These are phyloP conservation scores for Ogataea saltuana DNA, from an alignment of 805 yeast genomes.

Conservation along the genomic window DNA sequence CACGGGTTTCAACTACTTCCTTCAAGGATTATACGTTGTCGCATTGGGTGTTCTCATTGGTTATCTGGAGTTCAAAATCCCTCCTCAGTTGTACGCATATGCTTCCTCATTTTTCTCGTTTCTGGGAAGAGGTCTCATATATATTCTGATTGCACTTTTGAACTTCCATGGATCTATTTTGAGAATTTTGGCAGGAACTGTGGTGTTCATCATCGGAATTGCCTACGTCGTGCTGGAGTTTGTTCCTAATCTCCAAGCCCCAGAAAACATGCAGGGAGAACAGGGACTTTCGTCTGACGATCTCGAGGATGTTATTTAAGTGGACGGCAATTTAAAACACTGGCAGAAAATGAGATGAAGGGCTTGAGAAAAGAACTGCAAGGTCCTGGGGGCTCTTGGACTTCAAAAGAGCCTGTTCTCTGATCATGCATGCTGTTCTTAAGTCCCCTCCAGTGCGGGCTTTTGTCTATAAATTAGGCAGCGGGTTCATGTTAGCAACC, in stretches of 20 bases:
- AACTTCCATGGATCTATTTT: constrained; percentile 51
- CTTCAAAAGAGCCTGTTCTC: too few relatives aligned
- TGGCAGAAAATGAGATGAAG: too few relatives aligned
- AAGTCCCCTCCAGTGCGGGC: too few relatives aligned
- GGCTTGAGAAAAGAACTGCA: too few relatives aligned
- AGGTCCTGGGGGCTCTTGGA: too few relatives aligned
- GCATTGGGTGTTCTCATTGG: constrained; percentile 56
- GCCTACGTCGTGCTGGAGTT: constrained; percentile 65
- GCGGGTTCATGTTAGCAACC: too few relatives aligned
- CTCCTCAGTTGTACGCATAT: constrained; percentile 62
- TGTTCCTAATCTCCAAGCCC: constrained; percentile 73
- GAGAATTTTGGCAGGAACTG: constrained; percentile 56
- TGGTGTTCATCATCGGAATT: constrained; percentile 62
- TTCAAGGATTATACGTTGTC: constrained; percentile 59
- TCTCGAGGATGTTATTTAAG: constrained; percentile 36
- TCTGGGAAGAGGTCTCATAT: constrained; percentile 71
- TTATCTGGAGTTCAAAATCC: constrained; percentile 46
- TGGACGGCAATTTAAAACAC: too few relatives aligned
- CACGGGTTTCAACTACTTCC: constrained; percentile 42
- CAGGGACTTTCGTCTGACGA: constrained; percentile 38
- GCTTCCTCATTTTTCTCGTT: constrained; percentile 70
- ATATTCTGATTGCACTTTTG: constrained; percentile 50
- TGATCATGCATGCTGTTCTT: too few relatives aligned
- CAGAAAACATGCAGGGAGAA: constrained; percentile 72
- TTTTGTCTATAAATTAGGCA: too few relatives aligned